Evolutionary conservation across 2,329 filamentous ascomycete species (phyloP).

Genomic region (Xylariales sp.): DNA sequence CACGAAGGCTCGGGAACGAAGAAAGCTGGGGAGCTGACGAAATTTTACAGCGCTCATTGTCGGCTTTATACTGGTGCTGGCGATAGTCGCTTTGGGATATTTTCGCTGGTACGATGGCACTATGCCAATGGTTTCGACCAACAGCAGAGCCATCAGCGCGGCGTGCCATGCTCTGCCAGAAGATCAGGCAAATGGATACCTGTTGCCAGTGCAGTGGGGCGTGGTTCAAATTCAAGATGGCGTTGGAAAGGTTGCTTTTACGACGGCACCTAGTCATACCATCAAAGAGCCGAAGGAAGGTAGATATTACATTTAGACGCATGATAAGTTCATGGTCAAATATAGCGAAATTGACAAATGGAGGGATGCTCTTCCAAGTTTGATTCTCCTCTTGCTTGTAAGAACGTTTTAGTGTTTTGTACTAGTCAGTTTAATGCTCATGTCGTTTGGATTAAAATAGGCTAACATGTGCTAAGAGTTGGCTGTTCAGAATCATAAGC

Average conservation of each 20-base stretch:
- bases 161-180: constrained; percentile 19
- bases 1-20: no score
- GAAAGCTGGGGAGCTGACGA: neutral
- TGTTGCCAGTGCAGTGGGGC: constrained; percentile 21
- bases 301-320: neutral
- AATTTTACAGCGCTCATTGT: neutral
- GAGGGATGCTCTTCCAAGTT: no score
- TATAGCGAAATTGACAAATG: no score
- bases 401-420: no score
- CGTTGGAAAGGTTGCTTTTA: constrained; percentile 2
- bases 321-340: no score
- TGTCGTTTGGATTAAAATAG: no score
- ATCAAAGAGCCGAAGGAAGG: neutral
- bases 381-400: no score
- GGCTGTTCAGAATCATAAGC: no score
- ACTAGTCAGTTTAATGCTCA: no score
- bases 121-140: constrained; percentile 26
- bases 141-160: constrained; percentile 25
- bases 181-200: constrained; percentile 16
- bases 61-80: neutral
- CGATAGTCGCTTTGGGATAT: neutral
- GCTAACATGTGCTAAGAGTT: no score
- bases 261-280: neutral
- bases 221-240: constrained; percentile 14
- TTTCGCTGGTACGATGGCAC: constrained; percentile 22